Evolutionary conservation across 1,284 basidiomycete genomes (phyloP).

Genomic region (Puccinia novopanici): DNA sequence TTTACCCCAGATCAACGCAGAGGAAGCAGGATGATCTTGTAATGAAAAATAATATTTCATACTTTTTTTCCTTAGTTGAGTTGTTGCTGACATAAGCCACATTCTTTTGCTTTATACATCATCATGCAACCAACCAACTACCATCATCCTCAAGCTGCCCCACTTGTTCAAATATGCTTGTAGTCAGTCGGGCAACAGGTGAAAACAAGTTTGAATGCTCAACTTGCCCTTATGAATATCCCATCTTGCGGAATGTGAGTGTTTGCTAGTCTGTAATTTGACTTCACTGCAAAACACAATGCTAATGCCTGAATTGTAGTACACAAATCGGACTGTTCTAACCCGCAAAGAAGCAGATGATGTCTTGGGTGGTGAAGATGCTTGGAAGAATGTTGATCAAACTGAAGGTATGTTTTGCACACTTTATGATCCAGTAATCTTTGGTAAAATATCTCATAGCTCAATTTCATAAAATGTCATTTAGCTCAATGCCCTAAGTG

Average conservation of each 20-base stretch:
- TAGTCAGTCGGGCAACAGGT: conserved; percentile 67
- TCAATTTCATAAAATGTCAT: no score
- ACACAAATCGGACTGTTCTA: conserved; percentile 76
- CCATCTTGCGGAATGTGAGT: conserved; percentile 74
- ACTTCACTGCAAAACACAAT: conserved; percentile 5
- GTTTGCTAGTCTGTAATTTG: no score
- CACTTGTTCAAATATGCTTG: conserved; percentile 86
- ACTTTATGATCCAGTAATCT: not conserved
- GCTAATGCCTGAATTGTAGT: conserved; percentile 66
- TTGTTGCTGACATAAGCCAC: no score
- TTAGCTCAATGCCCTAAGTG: conserved; percentile 85
- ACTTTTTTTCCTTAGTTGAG: no score
- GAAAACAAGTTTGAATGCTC: conserved; percentile 87
- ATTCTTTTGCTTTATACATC: no score
- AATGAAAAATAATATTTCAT: no score
- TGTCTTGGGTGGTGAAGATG: conserved; percentile 86
- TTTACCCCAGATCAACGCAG: no score
- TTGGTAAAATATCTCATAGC: not conserved
- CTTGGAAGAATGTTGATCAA: conserved; percentile 92
- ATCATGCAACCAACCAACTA: no score
- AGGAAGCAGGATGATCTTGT: no score
- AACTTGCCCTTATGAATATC: conserved; percentile 92
- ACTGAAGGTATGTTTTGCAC: conserved; percentile 67
- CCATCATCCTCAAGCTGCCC: conserved; percentile 68
- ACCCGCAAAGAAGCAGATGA: conserved; percentile 87